phyloP scores from a whole-genome alignment of 2,329 filamentous ascomycete genomes.

The Fusarium sp. region DNA sequence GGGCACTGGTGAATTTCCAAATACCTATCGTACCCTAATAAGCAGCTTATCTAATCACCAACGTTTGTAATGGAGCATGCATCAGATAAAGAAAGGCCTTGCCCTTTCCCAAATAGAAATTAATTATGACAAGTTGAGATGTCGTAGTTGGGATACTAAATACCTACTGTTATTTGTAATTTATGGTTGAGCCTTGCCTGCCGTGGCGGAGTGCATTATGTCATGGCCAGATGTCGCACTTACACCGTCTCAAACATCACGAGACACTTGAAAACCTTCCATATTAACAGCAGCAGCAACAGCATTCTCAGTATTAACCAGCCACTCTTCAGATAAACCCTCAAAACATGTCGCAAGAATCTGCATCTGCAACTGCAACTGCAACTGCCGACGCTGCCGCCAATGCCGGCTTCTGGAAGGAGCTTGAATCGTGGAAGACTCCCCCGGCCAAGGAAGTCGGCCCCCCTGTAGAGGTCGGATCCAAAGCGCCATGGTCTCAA shows the following conservation, averaged over 20 bases:
- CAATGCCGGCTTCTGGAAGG: slow-evolving; percentile 48
- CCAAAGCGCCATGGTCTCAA: slow-evolving; percentile 64
- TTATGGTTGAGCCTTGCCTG: neutral
- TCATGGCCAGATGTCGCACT: slow-evolving; percentile 27
- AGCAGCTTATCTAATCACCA: slow-evolving; percentile 36
- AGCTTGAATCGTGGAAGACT: slow-evolving; percentile 56
- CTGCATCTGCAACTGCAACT: neutral
- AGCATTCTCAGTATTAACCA: neutral
- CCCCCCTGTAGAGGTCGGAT: slow-evolving; percentile 62
- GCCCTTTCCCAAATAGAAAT: no score
- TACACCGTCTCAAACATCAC: slow-evolving; percentile 17
- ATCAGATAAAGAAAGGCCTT: no score
- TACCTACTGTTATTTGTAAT: neutral
- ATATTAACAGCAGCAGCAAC: no score
- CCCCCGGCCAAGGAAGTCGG: slow-evolving; percentile 57
- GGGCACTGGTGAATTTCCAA: slow-evolving; percentile 1
- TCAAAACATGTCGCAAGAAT: slow-evolving; percentile 31
- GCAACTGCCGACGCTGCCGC: neutral
- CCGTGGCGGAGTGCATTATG: slow-evolving; percentile 26
- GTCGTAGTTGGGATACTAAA: neutral
- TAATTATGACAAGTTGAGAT: neutral
- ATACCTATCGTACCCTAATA: slow-evolving; percentile 13
- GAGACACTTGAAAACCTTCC: slow-evolving; percentile 14
- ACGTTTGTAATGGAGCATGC: neutral
- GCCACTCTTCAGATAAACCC: neutral